Evolutionary conservation across 73 alveolate species (phyloP).

Genomic region (Paramecium caudatum): DNA sequence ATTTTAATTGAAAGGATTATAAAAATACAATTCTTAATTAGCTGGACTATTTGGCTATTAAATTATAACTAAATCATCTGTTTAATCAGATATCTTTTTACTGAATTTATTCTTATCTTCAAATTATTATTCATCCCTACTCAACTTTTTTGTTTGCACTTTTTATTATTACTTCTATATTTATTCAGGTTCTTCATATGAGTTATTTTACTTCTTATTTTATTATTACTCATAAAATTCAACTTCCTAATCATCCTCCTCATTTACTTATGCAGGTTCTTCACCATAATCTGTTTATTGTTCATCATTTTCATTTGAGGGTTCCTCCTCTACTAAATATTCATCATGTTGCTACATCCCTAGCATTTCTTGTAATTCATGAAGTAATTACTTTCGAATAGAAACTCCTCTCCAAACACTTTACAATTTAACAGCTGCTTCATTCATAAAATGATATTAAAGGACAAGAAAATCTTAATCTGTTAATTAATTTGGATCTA

Average conservation of each 20-base stretch:
- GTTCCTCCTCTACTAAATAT: neutral
- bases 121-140: neutral
- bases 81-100: slow-evolving; percentile 5
- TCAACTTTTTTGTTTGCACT: neutral
- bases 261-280: neutral
- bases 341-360: neutral
- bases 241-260: neutral
- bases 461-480: neutral
- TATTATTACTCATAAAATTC: neutral
- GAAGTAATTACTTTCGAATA: neutral
- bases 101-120: neutral
- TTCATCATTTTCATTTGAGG: neutral
- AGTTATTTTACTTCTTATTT: neutral
- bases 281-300: neutral
- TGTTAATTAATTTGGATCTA: slow-evolving; percentile 14
- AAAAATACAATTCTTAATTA: slow-evolving; percentile 45
- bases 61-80: slow-evolving; percentile 35
- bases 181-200: neutral
- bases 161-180: neutral
- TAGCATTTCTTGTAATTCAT: slow-evolving; percentile 37
- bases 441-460: slow-evolving; percentile 51
- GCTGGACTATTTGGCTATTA: slow-evolving; percentile 42
- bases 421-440: slow-evolving; percentile 57
- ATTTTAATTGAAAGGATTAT: slow-evolving; percentile 40
- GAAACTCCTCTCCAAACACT: slow-evolving; percentile 66